These are phyloP conservation scores for Starmerella bacillaris DNA, from an alignment of 805 yeast species.

Conservation along the genomic window DNA sequence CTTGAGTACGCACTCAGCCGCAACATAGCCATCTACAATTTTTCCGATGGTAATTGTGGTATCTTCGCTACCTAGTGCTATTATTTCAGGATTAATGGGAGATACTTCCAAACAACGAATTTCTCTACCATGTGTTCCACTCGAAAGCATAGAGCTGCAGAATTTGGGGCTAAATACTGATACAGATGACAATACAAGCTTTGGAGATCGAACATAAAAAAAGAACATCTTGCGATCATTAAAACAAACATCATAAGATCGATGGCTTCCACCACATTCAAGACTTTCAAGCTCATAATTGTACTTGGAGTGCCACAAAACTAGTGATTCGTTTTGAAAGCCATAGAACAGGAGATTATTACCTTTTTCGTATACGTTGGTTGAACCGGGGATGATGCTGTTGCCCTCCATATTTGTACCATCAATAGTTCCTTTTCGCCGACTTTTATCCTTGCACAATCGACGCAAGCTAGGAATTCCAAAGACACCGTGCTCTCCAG, in stretches of 20 bases:
- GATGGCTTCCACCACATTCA: constrained; percentile 79
- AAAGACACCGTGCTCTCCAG: constrained; percentile 16
- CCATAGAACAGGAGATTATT: constrained; percentile 52
- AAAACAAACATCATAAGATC: constrained; percentile 48
- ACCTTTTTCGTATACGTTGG: constrained; percentile 19
- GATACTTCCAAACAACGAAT: constrained; percentile 55
- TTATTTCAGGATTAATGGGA: constrained; percentile 22
- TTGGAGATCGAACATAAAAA: constrained; percentile 12
- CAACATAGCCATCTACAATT: constrained; percentile 24
- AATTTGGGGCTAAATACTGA: constrained; percentile 7
- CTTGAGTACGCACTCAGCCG: constrained; percentile 23
- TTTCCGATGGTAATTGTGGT: constrained; percentile 53
- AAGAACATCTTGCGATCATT: constrained; percentile 25
- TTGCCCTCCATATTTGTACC: constrained; percentile 29
- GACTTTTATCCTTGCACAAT: constrained; percentile 35
- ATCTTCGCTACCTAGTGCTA: constrained; percentile 79
- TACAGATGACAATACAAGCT: constrained; percentile 34
- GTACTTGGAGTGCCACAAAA: constrained; percentile 63
- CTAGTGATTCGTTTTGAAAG: constrained; percentile 61
- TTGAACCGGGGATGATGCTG: no score
- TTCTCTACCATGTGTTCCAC: constrained; percentile 85
- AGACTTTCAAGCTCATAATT: constrained; percentile 54
- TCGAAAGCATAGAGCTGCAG: constrained; percentile 22
- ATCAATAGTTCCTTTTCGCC: constrained; percentile 58
- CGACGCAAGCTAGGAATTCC: constrained; percentile 1